Evolutionary conservation across 2,329 filamentous ascomycete genomes (phyloP), one percentile per base, ranked within the genome.

Genomic region (Aureobasidium sp.): DNA sequence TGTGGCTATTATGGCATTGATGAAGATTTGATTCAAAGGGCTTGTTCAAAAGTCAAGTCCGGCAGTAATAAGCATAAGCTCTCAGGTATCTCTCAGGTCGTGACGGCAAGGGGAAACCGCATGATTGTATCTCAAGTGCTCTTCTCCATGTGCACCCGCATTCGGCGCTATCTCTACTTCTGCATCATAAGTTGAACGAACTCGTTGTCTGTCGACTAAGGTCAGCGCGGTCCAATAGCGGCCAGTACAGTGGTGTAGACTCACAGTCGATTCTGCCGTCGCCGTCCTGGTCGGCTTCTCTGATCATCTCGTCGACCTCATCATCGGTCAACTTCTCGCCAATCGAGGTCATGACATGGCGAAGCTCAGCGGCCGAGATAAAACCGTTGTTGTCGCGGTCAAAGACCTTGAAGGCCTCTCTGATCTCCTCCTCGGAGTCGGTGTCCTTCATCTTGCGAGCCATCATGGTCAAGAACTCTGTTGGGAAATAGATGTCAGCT

Each of bases 401-500:
- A 72, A 87, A 87, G 70, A 86, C 84, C 73, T 82, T 81, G 79
- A 87, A 87, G 59, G 84, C 84, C 71, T 84, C 82, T 68, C 82
- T 79, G 71, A 87, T 85, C 74, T 87, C 84, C 72, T 84, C 79
- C 72, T 86, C 84, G 59, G 82, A 81, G 73, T 86, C 82, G 63
- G 81, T 81, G 69, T 84, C 81, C 74, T 82, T 83, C 75, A 84
- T 83, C 69, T 83, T 83, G 70, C 80, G 80, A 59, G 83, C 82
- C 84, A 87, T 87, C 81, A 87, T 85, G 67, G 81, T 82, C 64
- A 86, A 79, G 76, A 87, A 87, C 71, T 87, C 84, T 84, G 68
- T 36, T 36, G 9, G 41, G n/a, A 36, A 34, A 4, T 37, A 50
- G 34, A 12, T 41, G 50, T 64, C 48, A 61, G 55, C 36, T 59